These are phyloP conservation scores for Stagonosporopsis cucurbitacearum DNA, from an alignment of 2,329 filamentous ascomycete genomes.

Conservation along the genomic window DNA sequence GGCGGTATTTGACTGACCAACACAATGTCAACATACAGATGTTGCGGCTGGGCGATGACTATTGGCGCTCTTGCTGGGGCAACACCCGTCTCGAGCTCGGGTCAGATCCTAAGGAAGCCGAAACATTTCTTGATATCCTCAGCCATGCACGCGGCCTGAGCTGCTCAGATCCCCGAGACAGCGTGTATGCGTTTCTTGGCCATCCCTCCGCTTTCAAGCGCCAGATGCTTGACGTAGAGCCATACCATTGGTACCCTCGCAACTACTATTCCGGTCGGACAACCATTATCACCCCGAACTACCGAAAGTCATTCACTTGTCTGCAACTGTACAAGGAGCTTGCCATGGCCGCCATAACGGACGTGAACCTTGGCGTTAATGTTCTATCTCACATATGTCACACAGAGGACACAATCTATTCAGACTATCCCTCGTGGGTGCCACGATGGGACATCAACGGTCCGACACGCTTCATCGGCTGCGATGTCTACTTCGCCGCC, in stretches of 20 bases:
- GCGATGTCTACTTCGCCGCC: neutral
- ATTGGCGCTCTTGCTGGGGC: neutral
- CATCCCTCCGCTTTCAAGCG: slow-evolving; percentile 19
- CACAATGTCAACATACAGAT: neutral
- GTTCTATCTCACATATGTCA: neutral
- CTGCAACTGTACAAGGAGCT: neutral
- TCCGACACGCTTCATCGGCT: neutral
- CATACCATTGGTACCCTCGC: slow-evolving; percentile 7
- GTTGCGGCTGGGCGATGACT: neutral
- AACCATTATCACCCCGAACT: slow-evolving; percentile 6
- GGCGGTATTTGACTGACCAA: neutral
- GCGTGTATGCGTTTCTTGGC: slow-evolving; percentile 16
- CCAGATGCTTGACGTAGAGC: slow-evolving; percentile 3
- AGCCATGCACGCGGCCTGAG: neutral
- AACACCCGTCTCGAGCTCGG: slow-evolving; percentile 8
- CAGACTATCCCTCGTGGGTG: slow-evolving; percentile 1
- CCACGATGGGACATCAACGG: slow-evolving; percentile 4
- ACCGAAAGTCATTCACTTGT: neutral
- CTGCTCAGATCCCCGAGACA: slow-evolving; percentile 10
- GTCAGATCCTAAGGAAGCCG: slow-evolving; percentile 1
- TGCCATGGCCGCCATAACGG: neutral
- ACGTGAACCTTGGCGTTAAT: neutral
- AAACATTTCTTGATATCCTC: slow-evolving; percentile 14
- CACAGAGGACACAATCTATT: neutral
- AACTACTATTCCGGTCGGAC: neutral